Conservation (phyloP, 169 alveolate genomes). For the Condylostoma magnum region DNA sequence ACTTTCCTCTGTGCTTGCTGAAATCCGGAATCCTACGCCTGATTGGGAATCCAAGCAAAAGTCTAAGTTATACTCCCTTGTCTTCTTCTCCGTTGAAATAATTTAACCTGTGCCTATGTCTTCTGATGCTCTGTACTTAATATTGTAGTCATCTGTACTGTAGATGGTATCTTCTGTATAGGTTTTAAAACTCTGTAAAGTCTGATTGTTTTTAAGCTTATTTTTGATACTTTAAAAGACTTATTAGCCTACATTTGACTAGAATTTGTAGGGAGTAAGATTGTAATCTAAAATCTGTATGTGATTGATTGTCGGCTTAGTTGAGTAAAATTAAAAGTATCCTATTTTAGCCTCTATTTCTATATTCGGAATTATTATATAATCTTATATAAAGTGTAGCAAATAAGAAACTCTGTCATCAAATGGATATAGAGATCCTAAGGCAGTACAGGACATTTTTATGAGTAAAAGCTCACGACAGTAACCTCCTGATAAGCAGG, state of each 20-base stretch:
- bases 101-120: not conserved
- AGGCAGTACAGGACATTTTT: no score
- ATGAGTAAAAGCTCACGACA: no score
- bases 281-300: not conserved
- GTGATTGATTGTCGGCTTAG: not conserved
- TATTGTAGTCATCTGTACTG: not conserved
- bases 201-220: not conserved
- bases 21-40: slow-evolving; percentile 20
- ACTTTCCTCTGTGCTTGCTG: slow-evolving; percentile 1
- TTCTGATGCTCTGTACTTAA: not conserved
- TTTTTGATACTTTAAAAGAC: not conserved
- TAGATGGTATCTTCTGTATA: slow-evolving; percentile 17
- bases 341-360: slow-evolving; percentile 30
- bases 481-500: no score
- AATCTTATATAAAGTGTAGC: no score
- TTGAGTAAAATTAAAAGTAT: not conserved
- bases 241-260: not conserved
- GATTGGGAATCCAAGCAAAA: not conserved
- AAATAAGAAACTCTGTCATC: no score
- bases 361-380: no score
- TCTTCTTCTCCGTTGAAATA: not conserved
- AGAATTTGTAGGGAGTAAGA: not conserved
- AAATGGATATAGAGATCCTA: no score
- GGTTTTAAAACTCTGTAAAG: not conserved
- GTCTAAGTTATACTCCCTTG: not conserved